Conservation (phyloP, 2,329 filamentous ascomycete species). For the Fusarium sp. region DNA sequence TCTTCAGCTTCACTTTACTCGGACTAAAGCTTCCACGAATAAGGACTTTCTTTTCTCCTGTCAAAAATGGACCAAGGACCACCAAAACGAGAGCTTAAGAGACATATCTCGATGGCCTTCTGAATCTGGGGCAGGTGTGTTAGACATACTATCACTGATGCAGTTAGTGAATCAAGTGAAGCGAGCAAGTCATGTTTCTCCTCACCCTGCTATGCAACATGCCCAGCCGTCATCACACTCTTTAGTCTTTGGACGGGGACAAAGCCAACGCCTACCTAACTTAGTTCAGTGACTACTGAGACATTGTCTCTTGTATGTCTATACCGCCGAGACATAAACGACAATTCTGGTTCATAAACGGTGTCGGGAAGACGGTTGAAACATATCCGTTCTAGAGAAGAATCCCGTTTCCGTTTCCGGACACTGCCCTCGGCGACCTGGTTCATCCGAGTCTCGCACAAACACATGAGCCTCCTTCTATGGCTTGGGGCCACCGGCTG, state of each 20-base stretch:
- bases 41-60: neutral
- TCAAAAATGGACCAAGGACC: neutral
- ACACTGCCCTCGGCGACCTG: neutral
- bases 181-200: neutral
- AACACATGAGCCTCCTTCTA: neutral
- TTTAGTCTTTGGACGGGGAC: slow-evolving; percentile 13
- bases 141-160: slow-evolving; percentile 19
- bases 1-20: neutral
- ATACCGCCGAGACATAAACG: slow-evolving; percentile 18
- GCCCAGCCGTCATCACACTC: slow-evolving; percentile 22
- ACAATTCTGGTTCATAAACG: slow-evolving; percentile 4
- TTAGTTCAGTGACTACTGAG: slow-evolving; percentile 10
- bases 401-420: slow-evolving; percentile 12
- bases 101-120: neutral
- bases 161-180: slow-evolving; percentile 3
- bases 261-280: neutral
- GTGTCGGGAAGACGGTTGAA: slow-evolving; percentile 19
- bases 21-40: slow-evolving; percentile 9
- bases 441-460: slow-evolving; percentile 2
- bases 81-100: neutral
- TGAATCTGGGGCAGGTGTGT: neutral
- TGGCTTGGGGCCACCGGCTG: slow-evolving; percentile 10
- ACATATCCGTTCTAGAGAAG: slow-evolving; percentile 23
- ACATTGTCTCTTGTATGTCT: slow-evolving; percentile 17
- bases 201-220: slow-evolving; percentile 22